Conservation (phyloP, 108 stramenopile genomes). For the Fistulifera solaris region DNA sequence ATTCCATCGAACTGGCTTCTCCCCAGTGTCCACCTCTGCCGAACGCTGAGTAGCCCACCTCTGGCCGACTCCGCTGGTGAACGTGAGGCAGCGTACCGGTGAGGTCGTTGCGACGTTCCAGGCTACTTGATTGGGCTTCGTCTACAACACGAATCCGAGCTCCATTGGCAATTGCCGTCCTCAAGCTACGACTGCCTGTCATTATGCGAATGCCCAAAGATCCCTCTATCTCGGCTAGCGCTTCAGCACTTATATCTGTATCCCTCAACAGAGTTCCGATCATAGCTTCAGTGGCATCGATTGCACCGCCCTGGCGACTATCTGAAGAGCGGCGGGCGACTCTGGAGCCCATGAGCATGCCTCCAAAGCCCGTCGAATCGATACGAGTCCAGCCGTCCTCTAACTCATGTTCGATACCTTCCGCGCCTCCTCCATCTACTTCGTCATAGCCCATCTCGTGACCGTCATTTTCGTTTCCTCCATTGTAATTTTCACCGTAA, state of each 20-base stretch:
- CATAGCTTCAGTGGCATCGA: constrained; percentile 72
- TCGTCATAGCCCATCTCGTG: constrained; percentile 22
- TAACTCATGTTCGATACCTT: constrained; percentile 6
- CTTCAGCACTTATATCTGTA: constrained; percentile 45
- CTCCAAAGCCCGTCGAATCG: constrained; percentile 41
- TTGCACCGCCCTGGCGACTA: constrained; percentile 17
- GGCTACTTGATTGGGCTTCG: not conserved
- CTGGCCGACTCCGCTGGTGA: constrained; percentile 48
- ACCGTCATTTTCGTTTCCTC: constrained; percentile 32
- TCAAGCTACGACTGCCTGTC: not conserved
- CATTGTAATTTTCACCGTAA: constrained; percentile 25
- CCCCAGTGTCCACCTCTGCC: constrained; percentile 21
- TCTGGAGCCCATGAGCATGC: constrained; percentile 20
- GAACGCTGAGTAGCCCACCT: constrained; percentile 39
- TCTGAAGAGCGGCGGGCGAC: constrained; percentile 3
- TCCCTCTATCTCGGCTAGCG: constrained; percentile 58
- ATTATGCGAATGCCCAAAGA: constrained; percentile 59
- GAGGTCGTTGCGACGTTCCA: not conserved
- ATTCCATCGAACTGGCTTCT: constrained; percentile 59
- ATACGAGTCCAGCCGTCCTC: constrained; percentile 76
- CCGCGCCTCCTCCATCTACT: constrained; percentile 23
- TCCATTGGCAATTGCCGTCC: constrained; percentile 6
- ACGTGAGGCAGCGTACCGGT: constrained; percentile 36
- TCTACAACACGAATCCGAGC: not conserved
- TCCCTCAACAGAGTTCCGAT: constrained; percentile 55